Evolutionary conservation across 78 protist genomes (phyloP).

Genomic region (Chrysochromulina parva): DNA sequence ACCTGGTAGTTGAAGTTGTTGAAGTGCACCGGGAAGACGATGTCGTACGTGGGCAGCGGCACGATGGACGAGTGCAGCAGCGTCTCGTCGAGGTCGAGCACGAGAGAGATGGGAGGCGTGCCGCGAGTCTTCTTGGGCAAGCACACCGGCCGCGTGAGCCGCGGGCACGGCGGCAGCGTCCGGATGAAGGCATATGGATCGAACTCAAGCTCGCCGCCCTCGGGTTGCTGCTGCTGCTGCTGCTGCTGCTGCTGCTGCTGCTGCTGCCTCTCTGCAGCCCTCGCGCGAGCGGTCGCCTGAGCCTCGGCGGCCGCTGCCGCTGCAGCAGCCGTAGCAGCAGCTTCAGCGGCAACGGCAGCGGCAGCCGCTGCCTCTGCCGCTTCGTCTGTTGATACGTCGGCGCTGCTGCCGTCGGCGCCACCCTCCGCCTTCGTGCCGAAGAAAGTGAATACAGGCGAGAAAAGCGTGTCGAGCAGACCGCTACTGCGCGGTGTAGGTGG

Average conservation of each 20-base stretch:
- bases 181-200: slow-evolving; percentile 15
- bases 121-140: slow-evolving; percentile 35
- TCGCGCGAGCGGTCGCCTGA: neutral
- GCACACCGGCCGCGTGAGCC: neutral
- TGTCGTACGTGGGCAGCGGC: slow-evolving; percentile 9
- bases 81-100: slow-evolving; percentile 33
- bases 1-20: slow-evolving; percentile 18
- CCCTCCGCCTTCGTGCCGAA: neutral
- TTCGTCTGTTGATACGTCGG: no score
- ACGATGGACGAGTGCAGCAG: slow-evolving; percentile 9
- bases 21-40: slow-evolving; percentile 34
- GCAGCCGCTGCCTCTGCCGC: no score
- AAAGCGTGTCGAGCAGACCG: neutral
- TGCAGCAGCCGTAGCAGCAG: no score
- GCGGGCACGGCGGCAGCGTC: neutral
- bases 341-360: no score
- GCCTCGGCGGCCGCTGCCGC: neutral
- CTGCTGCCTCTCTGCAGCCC: neutral
- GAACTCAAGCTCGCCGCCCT: neutral
- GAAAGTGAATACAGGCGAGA: slow-evolving; percentile 11
- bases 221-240: neutral
- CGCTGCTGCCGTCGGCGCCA: neutral
- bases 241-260: neutral
- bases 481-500: neutral
- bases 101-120: slow-evolving; percentile 2